These are phyloP conservation scores for Camellia lanceoleosa DNA, from an alignment of 148 eudicot species.

Conservation along the genomic window DNA sequence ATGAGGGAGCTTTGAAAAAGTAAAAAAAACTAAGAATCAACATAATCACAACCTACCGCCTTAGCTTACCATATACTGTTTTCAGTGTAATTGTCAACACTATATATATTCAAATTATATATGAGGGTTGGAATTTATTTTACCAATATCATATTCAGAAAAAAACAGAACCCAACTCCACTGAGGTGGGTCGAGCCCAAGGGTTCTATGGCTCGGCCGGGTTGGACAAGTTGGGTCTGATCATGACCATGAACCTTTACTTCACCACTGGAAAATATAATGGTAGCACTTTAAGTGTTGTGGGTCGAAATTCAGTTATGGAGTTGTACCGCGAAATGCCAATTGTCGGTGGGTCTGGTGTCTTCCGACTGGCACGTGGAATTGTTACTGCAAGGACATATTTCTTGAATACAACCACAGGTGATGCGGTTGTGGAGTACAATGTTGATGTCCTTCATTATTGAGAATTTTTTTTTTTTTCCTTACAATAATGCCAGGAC, in stretches of 20 bases:
- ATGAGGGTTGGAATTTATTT: too few relatives aligned
- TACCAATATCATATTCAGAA: too few relatives aligned
- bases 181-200: conserved; percentile 22
- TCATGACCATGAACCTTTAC: conserved; percentile 19
- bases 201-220: conserved; percentile 18
- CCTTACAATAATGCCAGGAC: neutral
- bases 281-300: conserved; percentile 35
- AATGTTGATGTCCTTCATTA: conserved; percentile 35
- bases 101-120: too few relatives aligned
- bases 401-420: conserved; percentile 22
- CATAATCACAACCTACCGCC: too few relatives aligned
- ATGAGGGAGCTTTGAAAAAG: too few relatives aligned
- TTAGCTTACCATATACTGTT: too few relatives aligned
- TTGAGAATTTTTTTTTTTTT: neutral
- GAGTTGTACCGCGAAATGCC: conserved; percentile 30
- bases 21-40: too few relatives aligned
- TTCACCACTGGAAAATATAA: conserved; percentile 37
- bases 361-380: conserved; percentile 43
- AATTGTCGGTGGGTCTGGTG: conserved; percentile 40
- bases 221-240: conserved; percentile 6
- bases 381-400: conserved; percentile 32
- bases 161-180: conserved; percentile 19
- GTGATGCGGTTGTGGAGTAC: conserved; percentile 38
- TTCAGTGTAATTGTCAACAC: too few relatives aligned
- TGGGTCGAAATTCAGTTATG: conserved; percentile 29